Evolutionary conservation across 495 filamentous ascomycete species (phyloP).

Genomic region (Parmelia sp.): DNA sequence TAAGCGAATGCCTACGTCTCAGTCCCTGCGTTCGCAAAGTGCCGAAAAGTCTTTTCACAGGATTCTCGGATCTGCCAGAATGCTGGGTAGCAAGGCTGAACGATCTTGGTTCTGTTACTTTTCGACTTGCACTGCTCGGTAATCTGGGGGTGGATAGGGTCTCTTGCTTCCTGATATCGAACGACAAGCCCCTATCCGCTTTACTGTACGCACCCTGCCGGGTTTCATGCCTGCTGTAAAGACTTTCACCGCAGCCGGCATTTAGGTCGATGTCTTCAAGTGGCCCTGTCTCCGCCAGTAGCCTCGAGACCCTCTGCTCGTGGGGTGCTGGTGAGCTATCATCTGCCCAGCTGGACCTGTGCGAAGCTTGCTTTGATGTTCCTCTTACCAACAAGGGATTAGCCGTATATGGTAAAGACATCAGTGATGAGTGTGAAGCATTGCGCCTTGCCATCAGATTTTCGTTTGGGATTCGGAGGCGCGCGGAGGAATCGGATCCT

Average conservation of each 20-base stretch:
- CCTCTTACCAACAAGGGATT: background rate
- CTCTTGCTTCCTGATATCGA: conserved; percentile 15
- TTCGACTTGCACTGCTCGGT: background rate
- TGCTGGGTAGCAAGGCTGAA: background rate
- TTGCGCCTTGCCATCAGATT: conserved; percentile 18
- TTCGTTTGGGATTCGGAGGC: conserved; percentile 16
- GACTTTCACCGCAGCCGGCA: background rate
- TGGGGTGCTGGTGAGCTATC: conserved; percentile 6
- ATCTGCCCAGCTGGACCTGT: conserved; percentile 15
- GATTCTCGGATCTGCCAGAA: conserved; percentile 10
- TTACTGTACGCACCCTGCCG: background rate
- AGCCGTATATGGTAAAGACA: background rate
- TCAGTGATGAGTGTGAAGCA: conserved; percentile 11
- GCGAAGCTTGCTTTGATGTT: conserved; percentile 11
- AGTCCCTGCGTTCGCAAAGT: conserved; percentile 44
- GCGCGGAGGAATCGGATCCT: conserved; percentile 9
- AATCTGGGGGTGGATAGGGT: conserved; percentile 4
- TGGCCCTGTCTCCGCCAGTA: conserved; percentile 18
- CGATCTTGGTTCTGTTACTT: background rate
- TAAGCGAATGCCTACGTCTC: conserved; percentile 24
- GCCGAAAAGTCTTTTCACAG: conserved; percentile 52
- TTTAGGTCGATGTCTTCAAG: conserved; percentile 21
- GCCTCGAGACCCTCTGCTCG: conserved; percentile 4
- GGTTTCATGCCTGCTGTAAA: background rate
- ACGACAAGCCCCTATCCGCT: conserved; percentile 11